A percentile compares a stretch with the other conserved stretches of the same genome.
These are phyloP conservation scores for Kazachstania sp. DNA, from an alignment of 1,139 yeast species.

Conservation along the genomic window DNA sequence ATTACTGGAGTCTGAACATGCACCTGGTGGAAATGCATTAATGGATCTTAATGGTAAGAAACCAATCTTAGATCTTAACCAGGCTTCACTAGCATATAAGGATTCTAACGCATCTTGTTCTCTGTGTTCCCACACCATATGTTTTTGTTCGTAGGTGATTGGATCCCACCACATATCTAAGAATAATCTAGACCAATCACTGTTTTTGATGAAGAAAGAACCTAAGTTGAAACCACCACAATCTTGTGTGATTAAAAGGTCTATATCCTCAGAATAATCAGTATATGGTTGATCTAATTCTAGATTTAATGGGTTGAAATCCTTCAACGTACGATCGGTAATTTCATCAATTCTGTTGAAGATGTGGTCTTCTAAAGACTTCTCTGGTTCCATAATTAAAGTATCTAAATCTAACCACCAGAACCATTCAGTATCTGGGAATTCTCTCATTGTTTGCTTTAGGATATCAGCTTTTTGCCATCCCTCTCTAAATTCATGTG, in stretches of 20 bases:
- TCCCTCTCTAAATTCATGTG: constrained; percentile 96
- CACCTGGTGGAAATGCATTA: constrained; percentile 94
- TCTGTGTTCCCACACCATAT: constrained; percentile 96
- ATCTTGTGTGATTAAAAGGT: constrained; percentile 82
- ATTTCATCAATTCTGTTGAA: constrained; percentile 58
- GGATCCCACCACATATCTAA: constrained; percentile 98
- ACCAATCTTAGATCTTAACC: constrained; percentile 82
- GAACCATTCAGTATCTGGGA: constrained; percentile 94
- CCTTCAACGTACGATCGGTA: constrained; percentile 63
- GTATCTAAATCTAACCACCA: constrained; percentile 98
- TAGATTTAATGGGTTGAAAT: constrained; percentile 68
- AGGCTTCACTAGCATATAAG: constrained; percentile 64
- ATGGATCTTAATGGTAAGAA: constrained; percentile 79
- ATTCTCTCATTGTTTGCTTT: constrained; percentile 93
- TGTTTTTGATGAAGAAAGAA: constrained; percentile 73
- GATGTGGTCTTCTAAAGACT: constrained; percentile 70
- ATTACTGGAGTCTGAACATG: constrained; percentile 72
- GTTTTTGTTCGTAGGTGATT: constrained; percentile 90
- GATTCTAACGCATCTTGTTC: constrained; percentile 94
- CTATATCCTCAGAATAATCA: constrained; percentile 61
- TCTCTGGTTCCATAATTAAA: constrained; percentile 89
- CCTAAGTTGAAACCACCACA: constrained; percentile 97
- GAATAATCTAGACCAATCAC: constrained; percentile 79
- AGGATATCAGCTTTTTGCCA: constrained; percentile 95
- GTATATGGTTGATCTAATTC: constrained; percentile 66